Conservation (phyloP, 2,329 filamentous ascomycete genomes). For the Allantophomopsis lycopodina region DNA sequence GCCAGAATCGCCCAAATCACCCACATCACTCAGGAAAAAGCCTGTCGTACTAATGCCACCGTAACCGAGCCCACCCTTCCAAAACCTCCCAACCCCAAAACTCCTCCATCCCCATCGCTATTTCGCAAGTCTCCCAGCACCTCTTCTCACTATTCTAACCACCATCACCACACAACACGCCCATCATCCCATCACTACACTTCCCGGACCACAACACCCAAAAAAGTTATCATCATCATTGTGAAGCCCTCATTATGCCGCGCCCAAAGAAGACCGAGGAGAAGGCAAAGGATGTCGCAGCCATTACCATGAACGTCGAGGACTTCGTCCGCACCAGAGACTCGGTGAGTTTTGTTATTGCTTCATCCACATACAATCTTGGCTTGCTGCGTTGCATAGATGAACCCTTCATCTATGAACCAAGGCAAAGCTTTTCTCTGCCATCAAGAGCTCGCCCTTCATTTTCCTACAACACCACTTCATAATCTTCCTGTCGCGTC, state of each 20-base stretch:
- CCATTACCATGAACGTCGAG: conserved; percentile 46
- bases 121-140: conserved; percentile 9
- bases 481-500: no score
- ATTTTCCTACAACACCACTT: no score
- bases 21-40: no score
- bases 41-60: no score
- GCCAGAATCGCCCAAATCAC: no score
- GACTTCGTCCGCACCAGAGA: conserved; percentile 73
- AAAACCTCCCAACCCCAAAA: conserved; percentile 8
- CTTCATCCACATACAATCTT: conserved; percentile 3
- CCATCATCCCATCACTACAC: conserved; percentile 21
- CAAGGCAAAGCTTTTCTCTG: not conserved
- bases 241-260: conserved; percentile 18
- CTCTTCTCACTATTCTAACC: conserved; percentile 5
- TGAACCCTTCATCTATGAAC: no score
- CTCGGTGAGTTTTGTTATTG: conserved; percentile 45
- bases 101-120: conserved; percentile 13
- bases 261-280: conserved; percentile 24
- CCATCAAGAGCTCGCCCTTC: not conserved
- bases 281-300: conserved; percentile 11
- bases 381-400: no score
- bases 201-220: conserved; percentile 18
- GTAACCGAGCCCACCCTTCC: no score
- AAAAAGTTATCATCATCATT: not conserved
- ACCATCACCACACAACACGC: conserved; percentile 6